These are phyloP conservation scores for Sphaerulina musiva DNA, from an alignment of 2,329 filamentous ascomycete genomes.

Conservation along the genomic window DNA sequence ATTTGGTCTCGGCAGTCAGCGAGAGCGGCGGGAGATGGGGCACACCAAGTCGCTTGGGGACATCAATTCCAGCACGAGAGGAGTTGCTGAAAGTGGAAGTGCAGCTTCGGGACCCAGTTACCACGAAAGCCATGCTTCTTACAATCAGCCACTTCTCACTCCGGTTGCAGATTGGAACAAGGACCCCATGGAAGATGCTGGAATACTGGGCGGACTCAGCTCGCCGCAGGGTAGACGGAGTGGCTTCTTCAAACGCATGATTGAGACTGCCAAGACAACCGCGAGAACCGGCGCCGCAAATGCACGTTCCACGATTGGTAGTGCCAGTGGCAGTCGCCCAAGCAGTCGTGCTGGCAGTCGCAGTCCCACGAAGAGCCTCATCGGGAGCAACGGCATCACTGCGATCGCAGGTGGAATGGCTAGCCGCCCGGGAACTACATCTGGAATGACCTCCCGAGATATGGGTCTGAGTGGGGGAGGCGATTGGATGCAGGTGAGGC, in stretches of 20 bases:
- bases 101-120: conserved; percentile 48
- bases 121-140: conserved; percentile 75
- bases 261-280: conserved; percentile 88
- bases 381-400: conserved; percentile 44
- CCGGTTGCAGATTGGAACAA: conserved; percentile 59
- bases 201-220: conserved; percentile 69
- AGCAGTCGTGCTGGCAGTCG: conserved; percentile 35
- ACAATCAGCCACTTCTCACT: conserved; percentile 48
- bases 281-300: conserved; percentile 66
- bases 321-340: conserved; percentile 39
- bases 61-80: conserved; percentile 27
- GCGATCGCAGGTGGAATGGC: conserved; percentile 49
- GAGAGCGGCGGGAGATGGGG: conserved; percentile 22
- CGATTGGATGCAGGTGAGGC: conserved; percentile 96
- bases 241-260: conserved; percentile 91
- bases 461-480: conserved; percentile 60
- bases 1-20: conserved; percentile 41
- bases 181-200: conserved; percentile 56
- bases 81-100: conserved; percentile 52
- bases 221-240: conserved; percentile 71
- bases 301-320: conserved; percentile 75
- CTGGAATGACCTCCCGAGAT: conserved; percentile 51
- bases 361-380: conserved; percentile 43
- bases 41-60: conserved; percentile 25
- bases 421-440: conserved; percentile 25